Evolutionary conservation across 2,329 filamentous ascomycete species (phyloP), one percentile per base, ranked within the genome.

Genomic region (Emergomyces africanus): DNA sequence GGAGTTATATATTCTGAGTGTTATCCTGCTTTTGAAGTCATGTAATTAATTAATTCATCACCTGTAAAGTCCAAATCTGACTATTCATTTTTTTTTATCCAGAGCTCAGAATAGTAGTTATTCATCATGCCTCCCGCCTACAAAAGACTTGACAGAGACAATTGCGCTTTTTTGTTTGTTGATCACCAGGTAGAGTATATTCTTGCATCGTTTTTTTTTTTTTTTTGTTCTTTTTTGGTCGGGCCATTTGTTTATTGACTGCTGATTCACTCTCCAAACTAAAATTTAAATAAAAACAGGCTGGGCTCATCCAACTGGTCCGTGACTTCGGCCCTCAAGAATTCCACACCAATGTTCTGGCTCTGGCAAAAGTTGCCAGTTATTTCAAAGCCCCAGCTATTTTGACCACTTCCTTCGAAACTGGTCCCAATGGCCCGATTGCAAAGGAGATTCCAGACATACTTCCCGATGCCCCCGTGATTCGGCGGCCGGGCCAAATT

Each of bases 401-500:
- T 60, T 71, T 90, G 75, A 87, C 85, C 10, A 87, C 83, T 5
- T 89, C 86, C 6, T 83, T 85, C 3, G 79, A 89, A 65, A 74
- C 59, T 71, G 86, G 87, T 3, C 86, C 87, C 54, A 90, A 90
- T 68, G 87, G 87, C 1, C 83, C 81, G 1, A 74, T 90, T 1
- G 83, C 86, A 10, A 82, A 85, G 65, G 87, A 89, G 66, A 86
- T 90, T 62, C 69, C 81, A 5, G 78, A 83, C 14, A 80, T 85
- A 81, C 84, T 88, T 67, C 87, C 87, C 30, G 73, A 81, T 51
- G 82, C 84, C 0, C 81, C 87, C 0, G 74, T 89, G 12, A 81
- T 90, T 67, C 77, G 79, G 65, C 83, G 87, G 41, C 79, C 85
- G 61, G 87, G 87, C 44, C 84, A 90, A 68, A 86, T 90, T 66